Base-by-base conservation (phyloP, 495 filamentous ascomycete species). In the Penicillium diatomitis region DNA sequence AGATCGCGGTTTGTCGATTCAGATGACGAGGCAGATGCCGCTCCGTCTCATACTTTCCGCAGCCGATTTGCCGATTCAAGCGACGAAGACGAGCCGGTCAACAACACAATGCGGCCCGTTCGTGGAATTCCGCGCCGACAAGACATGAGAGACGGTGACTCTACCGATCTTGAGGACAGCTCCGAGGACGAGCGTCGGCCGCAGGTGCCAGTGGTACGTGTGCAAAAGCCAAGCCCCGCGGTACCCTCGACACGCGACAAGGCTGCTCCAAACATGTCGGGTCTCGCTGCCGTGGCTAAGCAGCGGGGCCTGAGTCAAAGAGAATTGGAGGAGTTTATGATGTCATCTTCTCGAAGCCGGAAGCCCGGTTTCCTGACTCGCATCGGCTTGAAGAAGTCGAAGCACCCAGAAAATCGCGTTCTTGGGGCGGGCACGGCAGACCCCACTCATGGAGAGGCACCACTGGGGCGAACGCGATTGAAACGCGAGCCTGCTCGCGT, bases 61-160 rank as follows among this genome's bases (percentile, higher is more conserved):
- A 90, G 86, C 58, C 82, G 87, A 3, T 89, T 89, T 57, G 82
- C 79, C n/a, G 85, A 90, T 50, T 90, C 86, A 2, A 90, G 87
- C 57, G 86, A 90, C 53, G 85, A 87, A 36, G 83, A 85, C 12
- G 75, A 74, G 8, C 60, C 64, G 4, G 47, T 50, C 12, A 51
- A 47, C 3, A 63, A 52, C 33, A 58, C 58, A 30, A 56, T 85
- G 27, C 71, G 76, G 7, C 80, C 83, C 11, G 82, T 86, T 5
- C 75, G 84, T 33, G 79, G 80, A 8, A 87, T 86, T 37, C 83
- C 84, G 6, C 71, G 77, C 10, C 76, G 68, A 4, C 56, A 62
- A 42, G 67, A 61, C 50, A 52, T 68, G 29, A 68, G 75, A 33
- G 75, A 82, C 50, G 80, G 80, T 34, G 82, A 86, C 46, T 86